Evolutionary conservation across 164 flowering plant genomes (phyloP), one percentile per base, ranked within the genome.

Genomic region (Dillenia turbinata): DNA sequence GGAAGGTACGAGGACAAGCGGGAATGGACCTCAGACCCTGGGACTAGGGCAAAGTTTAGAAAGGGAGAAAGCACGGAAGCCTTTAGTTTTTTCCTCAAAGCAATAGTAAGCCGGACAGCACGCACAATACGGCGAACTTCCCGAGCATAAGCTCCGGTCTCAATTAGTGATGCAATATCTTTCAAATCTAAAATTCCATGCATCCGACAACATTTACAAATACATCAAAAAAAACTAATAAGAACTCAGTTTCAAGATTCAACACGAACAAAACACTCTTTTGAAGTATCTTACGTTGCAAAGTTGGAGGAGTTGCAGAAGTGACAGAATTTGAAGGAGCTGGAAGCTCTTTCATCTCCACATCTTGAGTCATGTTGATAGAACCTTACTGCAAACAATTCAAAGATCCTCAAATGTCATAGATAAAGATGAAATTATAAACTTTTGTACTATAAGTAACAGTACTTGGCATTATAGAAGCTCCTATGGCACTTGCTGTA

Each of bases 321-420:
- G 85, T 61, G 53, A 67, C 74, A 5, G 93, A 81, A 66, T 77
- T 73, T 11, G 90, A 75, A 44, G 82, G 82, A 58, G 81, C 82
- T 22, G 77, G 76, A 19, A 60, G 71, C 58, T 90, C 92, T 61
- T 86, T 85, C 92, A 90, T 87, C 80, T 90, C 94, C 66, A 84
- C 87, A 62, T 90, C 96, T 75, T 81, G 84, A 51, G 92, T 84
- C 96, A 86, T 90, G 62, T 66, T 71, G 52, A 24, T 14, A 44
- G 44, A 54, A 48, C 60, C 54, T n/a, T 22, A 26, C 52, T 43
- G 16, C 13, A 49, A 11, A 51, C 1, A 51, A 57, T 33, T 33
- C 40, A 33, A 33, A 33, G 40, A 33, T 33, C 40, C 40, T 33
- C 40, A 33, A 33, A 33, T 5, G 40, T 33, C 40, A 33, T 33